Evolutionary conservation across 345 rosid species (phyloP).

Genomic region (Anacardium occidentale): DNA sequence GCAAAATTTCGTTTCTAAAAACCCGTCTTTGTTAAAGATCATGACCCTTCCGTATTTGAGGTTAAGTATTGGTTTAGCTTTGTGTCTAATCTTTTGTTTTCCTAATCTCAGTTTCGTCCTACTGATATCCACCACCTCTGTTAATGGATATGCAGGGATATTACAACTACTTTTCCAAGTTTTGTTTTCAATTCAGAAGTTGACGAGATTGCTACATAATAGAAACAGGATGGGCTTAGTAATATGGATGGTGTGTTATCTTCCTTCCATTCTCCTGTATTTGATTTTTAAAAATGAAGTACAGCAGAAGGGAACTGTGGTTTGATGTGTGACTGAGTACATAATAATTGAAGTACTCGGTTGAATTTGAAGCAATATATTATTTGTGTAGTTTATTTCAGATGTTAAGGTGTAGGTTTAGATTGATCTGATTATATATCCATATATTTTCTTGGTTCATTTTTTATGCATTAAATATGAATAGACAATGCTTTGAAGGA

Average conservation of each 20-base stretch:
- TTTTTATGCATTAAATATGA: neutral
- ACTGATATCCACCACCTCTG: neutral
- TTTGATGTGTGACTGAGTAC: neutral
- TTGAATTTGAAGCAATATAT: neutral
- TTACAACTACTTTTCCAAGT: slow-evolving; percentile 93
- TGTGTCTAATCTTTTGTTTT: neutral
- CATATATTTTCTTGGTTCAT: too few relatives aligned
- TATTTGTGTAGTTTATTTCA: slow-evolving; percentile 1
- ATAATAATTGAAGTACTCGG: neutral
- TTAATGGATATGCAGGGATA: slow-evolving; percentile 58
- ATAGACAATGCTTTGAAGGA: neutral
- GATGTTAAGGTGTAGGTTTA: neutral
- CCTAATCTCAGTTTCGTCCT: neutral
- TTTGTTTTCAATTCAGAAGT: slow-evolving; percentile 92
- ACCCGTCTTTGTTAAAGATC: slow-evolving; percentile 85
- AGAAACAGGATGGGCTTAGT: slow-evolving; percentile 5
- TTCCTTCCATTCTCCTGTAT: too few relatives aligned
- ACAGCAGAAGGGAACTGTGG: neutral
- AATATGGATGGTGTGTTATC: slow-evolving; percentile 9
- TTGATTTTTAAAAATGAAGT: slow-evolving; percentile 5
- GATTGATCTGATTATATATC: neutral
- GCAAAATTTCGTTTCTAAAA: slow-evolving; percentile 75
- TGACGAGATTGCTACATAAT: slow-evolving; percentile 76
- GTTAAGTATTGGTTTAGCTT: slow-evolving; percentile 29
- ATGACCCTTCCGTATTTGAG: slow-evolving; percentile 95